Evolutionary conservation across 2,329 filamentous ascomycete genomes (phyloP).

Genomic region (Fusarium dlaminii): DNA sequence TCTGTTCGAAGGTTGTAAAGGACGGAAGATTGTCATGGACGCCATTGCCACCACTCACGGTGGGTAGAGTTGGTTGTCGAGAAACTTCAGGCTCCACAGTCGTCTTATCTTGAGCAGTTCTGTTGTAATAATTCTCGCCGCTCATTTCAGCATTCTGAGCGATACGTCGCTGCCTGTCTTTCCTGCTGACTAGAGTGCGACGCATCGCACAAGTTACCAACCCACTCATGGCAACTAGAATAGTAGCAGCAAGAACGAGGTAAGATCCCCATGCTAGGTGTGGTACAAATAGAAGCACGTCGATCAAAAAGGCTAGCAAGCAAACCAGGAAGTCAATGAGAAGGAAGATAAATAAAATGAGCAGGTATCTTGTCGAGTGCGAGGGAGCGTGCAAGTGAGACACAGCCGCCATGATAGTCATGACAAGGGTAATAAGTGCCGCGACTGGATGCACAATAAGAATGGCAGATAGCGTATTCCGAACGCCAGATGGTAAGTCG

Average conservation of each 20-base stretch:
- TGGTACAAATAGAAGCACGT: slow-evolving; percentile 93
- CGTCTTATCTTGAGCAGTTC: slow-evolving; percentile 66
- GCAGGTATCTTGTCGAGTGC: slow-evolving; percentile 88
- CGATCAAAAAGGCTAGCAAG: slow-evolving; percentile 88
- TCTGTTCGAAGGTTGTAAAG: slow-evolving; percentile 74
- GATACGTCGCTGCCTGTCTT: slow-evolving; percentile 91
- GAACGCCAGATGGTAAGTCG: slow-evolving; percentile 62
- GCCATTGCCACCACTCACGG: slow-evolving; percentile 65
- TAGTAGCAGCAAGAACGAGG: slow-evolving; percentile 88
- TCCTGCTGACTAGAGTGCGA: slow-evolving; percentile 87
- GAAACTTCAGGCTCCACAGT: slow-evolving; percentile 51
- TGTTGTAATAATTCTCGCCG: slow-evolving; percentile 88
- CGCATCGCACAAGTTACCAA: slow-evolving; percentile 96
- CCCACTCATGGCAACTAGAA: slow-evolving; percentile 82
- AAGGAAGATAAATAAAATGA: slow-evolving; percentile 85
- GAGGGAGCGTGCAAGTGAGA: slow-evolving; percentile 89
- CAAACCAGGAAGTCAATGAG: slow-evolving; percentile 86
- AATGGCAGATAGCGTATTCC: slow-evolving; percentile 80
- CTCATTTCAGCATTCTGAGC: slow-evolving; percentile 97
- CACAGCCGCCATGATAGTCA: slow-evolving; percentile 80
- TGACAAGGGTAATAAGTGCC: slow-evolving; percentile 83
- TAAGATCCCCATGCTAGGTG: slow-evolving; percentile 95
- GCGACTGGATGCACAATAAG: slow-evolving; percentile 94
- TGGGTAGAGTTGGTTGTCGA: slow-evolving; percentile 67
- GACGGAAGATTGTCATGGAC: slow-evolving; percentile 58